Conservation (phyloP, 768 basidiomycete species). For the Amanita fuliginea region DNA sequence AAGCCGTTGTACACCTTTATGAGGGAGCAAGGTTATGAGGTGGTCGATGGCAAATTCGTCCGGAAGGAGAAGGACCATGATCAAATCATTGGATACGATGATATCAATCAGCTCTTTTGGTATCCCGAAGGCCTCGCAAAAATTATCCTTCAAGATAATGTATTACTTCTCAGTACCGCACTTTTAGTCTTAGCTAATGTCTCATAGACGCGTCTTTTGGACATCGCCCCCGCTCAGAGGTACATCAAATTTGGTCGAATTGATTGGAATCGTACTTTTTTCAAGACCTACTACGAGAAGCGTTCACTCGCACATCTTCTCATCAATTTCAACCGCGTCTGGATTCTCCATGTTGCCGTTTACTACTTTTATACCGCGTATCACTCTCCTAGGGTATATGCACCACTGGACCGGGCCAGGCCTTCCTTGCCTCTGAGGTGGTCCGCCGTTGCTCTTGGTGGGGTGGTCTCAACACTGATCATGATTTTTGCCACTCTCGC, state of each 20-base stretch:
- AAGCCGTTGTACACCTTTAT: conserved; percentile 95
- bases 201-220: conserved; percentile 76
- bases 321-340: conserved; percentile 98
- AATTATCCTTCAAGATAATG: conserved; percentile 82
- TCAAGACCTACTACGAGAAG: conserved; percentile 98
- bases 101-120: conserved; percentile 99
- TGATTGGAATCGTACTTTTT: conserved; percentile 92
- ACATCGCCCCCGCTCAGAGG: conserved; percentile 83
- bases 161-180: conserved; percentile 23
- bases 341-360: conserved; percentile 90
- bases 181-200: conserved; percentile 6
- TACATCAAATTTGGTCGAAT: conserved; percentile 88
- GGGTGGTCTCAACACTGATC: conserved; percentile 85
- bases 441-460: conserved; percentile 94
- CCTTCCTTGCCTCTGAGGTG: conserved; percentile 89
- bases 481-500: conserved; percentile 91
- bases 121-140: conserved; percentile 96
- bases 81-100: conserved; percentile 97
- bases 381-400: conserved; percentile 90
- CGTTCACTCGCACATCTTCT: conserved; percentile 88
- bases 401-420: conserved; percentile 46
- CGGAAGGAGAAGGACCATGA: conserved; percentile 91
- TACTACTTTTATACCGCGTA: conserved; percentile 99
- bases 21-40: conserved; percentile 96
- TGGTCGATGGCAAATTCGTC: conserved; percentile 90